Conservation (phyloP, 2,329 filamentous ascomycete genomes). For the Penicillium sp. region DNA sequence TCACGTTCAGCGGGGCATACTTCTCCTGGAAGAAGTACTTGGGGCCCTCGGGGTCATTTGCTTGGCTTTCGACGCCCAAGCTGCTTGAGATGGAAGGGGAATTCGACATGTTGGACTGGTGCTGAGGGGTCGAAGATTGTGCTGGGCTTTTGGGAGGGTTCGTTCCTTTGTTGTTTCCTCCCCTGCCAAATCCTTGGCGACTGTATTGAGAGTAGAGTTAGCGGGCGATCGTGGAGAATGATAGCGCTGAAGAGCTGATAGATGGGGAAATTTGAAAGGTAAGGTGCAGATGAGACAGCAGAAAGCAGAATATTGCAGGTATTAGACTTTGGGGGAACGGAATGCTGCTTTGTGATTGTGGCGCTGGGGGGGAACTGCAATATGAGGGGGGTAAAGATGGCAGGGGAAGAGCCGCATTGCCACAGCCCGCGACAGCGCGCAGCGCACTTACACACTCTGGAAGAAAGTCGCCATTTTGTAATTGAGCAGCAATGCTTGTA, state of each 20-base stretch:
- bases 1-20: constrained; percentile 80
- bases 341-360: constrained; percentile 23
- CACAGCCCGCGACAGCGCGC: constrained; percentile 3
- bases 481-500: constrained; percentile 12
- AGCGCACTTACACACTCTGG: constrained; percentile 50
- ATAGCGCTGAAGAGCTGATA: constrained; percentile 7
- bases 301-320: constrained; percentile 4
- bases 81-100: constrained; percentile 44
- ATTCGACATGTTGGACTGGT: constrained; percentile 33
- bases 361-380: constrained; percentile 17
- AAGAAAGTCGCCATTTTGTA: constrained; percentile 51
- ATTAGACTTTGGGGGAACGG: constrained; percentile 15
- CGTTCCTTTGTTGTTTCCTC: constrained; percentile 49
- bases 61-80: constrained; percentile 38
- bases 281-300: constrained; percentile 1
- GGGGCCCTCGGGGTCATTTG: constrained; percentile 45
- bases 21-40: constrained; percentile 56
- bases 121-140: constrained; percentile 30
- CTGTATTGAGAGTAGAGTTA: constrained; percentile 34
- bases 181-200: constrained; percentile 52
- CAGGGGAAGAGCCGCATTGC: constrained; percentile 3
- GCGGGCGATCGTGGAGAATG: constrained; percentile 18
- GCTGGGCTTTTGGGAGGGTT: constrained; percentile 41
- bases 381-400: constrained; percentile 23
- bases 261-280: constrained; percentile 8